Evolutionary conservation across 169 alveolate genomes (phyloP), one percentile per base, ranked within the genome.

Genomic region (Eimeria maxima): DNA sequence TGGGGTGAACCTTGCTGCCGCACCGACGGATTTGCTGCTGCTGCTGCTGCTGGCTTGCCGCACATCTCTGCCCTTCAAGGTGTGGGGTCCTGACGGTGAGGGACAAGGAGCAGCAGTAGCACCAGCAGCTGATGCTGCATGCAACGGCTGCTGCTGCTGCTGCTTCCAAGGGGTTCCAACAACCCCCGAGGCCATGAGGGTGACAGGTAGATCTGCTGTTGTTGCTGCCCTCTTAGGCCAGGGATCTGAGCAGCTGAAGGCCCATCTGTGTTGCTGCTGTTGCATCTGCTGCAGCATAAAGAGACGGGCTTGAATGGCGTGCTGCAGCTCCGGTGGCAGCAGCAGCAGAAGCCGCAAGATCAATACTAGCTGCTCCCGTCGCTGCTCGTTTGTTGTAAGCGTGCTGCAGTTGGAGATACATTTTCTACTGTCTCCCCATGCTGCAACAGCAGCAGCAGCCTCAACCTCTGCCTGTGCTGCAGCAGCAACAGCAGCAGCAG

Each of bases 401-500:
- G 73, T 81, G 71, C 45, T 50, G 90, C 71, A n/a, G 53, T 33
- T 47, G 18, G 65, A 22, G 29, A 14, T 4, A 53, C 55, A 81
- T 11, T n/a, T 47, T 27, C 90, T 47, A 50, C 74, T 47, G 42
- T 81, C 90, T 81, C 90, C 90, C 90, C 90, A 81, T 3, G 90
- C 50, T 10, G 90, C 90, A 47, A 53, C 90, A 24, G 90, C 71
- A n/a, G 90, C 90, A n/a, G 71, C 90, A 24, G 90, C 90, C 50
- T 47, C 90, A 22, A 81, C 90, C 29, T 81, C 90, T 7, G 90
- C 90, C 50, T 81, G 90, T 22, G 90, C 90, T 38, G 90, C 90
- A 50, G 90, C 90, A 53, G 90, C 90, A 81, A 81, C 90, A 27
- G 90, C 90, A 47, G 90, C 90, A 53, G 90, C 90, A 81, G 90